phyloP scores from a whole-genome alignment of 768 basidiomycete genomes.

The Termitomyces sp. region DNA sequence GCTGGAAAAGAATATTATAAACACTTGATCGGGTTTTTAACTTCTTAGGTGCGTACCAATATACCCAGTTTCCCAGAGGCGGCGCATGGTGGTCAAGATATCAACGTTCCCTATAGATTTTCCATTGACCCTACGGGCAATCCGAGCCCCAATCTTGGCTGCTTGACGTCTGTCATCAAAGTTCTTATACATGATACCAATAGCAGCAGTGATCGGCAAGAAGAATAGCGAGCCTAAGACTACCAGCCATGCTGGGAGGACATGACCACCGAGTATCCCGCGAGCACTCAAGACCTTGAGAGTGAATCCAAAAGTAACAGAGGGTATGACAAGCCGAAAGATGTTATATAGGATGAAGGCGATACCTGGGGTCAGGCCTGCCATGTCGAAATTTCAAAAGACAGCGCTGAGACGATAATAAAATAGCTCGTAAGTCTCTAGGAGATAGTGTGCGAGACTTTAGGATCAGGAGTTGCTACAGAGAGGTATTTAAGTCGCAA shows the following conservation, averaged over 20 bases:
- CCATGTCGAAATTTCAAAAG: neutral
- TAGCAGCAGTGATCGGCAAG: slow-evolving; percentile 26
- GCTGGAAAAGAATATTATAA: slow-evolving; percentile 20
- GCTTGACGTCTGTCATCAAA: slow-evolving; percentile 31
- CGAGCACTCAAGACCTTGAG: slow-evolving; percentile 11
- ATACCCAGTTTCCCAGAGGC: slow-evolving; percentile 39
- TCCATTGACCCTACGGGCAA: slow-evolving; percentile 32
- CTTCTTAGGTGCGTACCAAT: slow-evolving; percentile 30
- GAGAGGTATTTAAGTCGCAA: neutral
- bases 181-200: slow-evolving; percentile 24
- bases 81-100: slow-evolving; percentile 27
- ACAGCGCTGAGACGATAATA: neutral
- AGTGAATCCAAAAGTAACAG: slow-evolving; percentile 11
- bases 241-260: slow-evolving; percentile 33
- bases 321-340: slow-evolving; percentile 13
- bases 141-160: slow-evolving; percentile 38
- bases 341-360: slow-evolving; percentile 23
- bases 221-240: slow-evolving; percentile 22
- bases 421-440: neutral
- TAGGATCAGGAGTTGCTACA: too few relatives aligned
- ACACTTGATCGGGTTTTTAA: neutral
- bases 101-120: slow-evolving; percentile 40
- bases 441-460: neutral
- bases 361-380: slow-evolving; percentile 26
- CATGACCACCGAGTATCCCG: slow-evolving; percentile 7